Base-by-base conservation (phyloP, 2,329 filamentous ascomycete species). In the Diplodia sapinea region DNA sequence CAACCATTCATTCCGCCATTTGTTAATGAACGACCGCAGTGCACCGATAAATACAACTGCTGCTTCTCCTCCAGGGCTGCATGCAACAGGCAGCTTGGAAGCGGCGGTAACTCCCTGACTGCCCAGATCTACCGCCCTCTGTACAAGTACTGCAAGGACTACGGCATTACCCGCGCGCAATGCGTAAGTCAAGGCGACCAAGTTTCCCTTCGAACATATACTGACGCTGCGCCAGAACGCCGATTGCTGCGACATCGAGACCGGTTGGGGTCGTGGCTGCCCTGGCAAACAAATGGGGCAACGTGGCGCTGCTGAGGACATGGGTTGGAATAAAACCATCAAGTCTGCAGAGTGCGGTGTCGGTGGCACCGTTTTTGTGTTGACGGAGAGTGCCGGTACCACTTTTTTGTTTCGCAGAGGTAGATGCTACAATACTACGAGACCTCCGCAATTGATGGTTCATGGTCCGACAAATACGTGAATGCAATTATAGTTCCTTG, bases 1-100 rank as follows among this genome's bases (percentile, higher is more conserved):
- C 11, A 9, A 4, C 0, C 2, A 7, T 4, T 2, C 3, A 26
- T 2, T 11, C 4, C 8, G 0, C 3, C 43, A n/a, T 4, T 11
- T 12, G 2, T n/a, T 47, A 11, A 47, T 4, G 2, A 26, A 26
- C 17, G 31, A 33, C 17, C 17, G 3, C 7, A 47, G 43, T 47
- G 43, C n/a, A 47, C 43, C 4, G 43, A 47, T 17, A 9, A n/a
- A n/a, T 47, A 11, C 43, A 47, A 47, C 43, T 47, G 43, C 43
- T 47, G 43, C 8, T 47, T 20, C 43, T 47, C 43, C 17, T 47
- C 43, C 17, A 47, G n/a, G n/a, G 43, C 20, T 4, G 43, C 43
- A 7, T 47, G 43, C 43, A 47, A 47, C 43, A 47, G 43, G n/a
- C 43, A 47, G 43, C 43, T 47, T 8, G 43, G 43, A 3, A n/a